A percentile compares a stretch with the other conserved stretches of the same genome.
phyloP scores from a whole-genome alignment of 805 yeast genomes.

The Helenozyma rhizophorensis region DNA sequence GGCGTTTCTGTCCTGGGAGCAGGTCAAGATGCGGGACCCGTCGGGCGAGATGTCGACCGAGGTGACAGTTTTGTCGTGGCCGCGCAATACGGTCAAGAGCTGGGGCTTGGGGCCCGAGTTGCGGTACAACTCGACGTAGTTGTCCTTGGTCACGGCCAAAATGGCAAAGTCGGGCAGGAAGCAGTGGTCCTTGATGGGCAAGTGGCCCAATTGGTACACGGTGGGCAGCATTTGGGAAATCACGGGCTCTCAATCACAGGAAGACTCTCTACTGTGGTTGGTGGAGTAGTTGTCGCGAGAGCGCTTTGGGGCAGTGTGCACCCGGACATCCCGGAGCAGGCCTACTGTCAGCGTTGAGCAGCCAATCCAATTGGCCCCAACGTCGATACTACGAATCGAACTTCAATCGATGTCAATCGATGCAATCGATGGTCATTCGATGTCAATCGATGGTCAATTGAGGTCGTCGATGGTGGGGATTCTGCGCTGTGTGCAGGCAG shows the following conservation, averaged over 20 bases:
- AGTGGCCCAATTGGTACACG: slow-evolving; percentile 66
- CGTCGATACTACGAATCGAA: no score
- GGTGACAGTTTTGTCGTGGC: slow-evolving; percentile 92
- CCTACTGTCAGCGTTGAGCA: no score
- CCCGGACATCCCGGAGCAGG: slow-evolving; percentile 7
- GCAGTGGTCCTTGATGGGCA: slow-evolving; percentile 88
- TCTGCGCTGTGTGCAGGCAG: no score
- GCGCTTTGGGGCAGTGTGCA: slow-evolving; percentile 1
- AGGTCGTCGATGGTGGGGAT: no score
- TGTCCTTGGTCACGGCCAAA: slow-evolving; percentile 81
- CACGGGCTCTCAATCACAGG: slow-evolving; percentile 8
- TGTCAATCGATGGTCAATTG: no score
- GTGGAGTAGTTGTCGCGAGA: neutral
- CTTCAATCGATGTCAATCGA: no score
- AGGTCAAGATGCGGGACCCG: slow-evolving; percentile 83
- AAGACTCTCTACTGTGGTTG: slow-evolving; percentile 17
- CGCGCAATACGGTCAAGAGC: slow-evolving; percentile 62
- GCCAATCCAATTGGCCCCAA: no score
- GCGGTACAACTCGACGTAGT: slow-evolving; percentile 68
- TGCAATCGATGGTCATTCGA: no score
- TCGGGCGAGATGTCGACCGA: slow-evolving; percentile 87
- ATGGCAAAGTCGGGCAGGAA: slow-evolving; percentile 61
- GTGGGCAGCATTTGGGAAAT: slow-evolving; percentile 23
- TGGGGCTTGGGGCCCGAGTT: slow-evolving; percentile 45
- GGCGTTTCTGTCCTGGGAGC: slow-evolving; percentile 97